Percentiles rank a stretch among this genome's conserved stretches.
phyloP scores from a whole-genome alignment of 2,329 filamentous ascomycete genomes.

The Triangularia setosa region DNA sequence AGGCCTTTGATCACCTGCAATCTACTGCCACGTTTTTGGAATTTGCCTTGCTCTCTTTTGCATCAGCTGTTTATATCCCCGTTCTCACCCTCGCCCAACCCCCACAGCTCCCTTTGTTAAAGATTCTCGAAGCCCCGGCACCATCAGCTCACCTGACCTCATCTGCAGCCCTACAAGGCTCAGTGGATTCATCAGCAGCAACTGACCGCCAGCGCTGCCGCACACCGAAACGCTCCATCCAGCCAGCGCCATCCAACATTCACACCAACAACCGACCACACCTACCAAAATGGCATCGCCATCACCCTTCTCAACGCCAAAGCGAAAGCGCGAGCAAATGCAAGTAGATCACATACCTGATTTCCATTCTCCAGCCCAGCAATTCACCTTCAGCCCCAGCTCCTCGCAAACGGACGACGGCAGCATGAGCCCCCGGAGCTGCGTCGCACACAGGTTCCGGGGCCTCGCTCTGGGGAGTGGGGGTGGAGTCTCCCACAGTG shows the following conservation, averaged over 20 bases:
- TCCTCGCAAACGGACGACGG: conserved; percentile 44
- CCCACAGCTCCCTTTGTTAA: neutral
- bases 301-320: conserved; percentile 29
- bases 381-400: conserved; percentile 45
- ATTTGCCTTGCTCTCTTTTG: neutral
- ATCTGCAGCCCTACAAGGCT: neutral
- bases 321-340: conserved; percentile 29
- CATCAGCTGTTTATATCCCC: neutral
- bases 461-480: conserved; percentile 46
- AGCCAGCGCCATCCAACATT: neutral
- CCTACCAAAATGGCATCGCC: conserved; percentile 20
- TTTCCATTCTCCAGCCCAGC: conserved; percentile 9
- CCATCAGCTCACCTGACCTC: neutral
- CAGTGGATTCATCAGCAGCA: neutral
- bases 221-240: neutral
- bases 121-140: neutral
- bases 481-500: conserved; percentile 38
- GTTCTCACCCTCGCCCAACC: neutral
- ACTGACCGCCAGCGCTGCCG: neutral
- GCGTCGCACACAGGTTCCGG: conserved; percentile 49
- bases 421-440: conserved; percentile 49
- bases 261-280: neutral
- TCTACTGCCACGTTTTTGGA: neutral
- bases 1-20: neutral
- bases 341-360: conserved; percentile 17